Evolutionary conservation across 2,329 filamentous ascomycete genomes (phyloP).

Genomic region (Trichothecium roseum): DNA sequence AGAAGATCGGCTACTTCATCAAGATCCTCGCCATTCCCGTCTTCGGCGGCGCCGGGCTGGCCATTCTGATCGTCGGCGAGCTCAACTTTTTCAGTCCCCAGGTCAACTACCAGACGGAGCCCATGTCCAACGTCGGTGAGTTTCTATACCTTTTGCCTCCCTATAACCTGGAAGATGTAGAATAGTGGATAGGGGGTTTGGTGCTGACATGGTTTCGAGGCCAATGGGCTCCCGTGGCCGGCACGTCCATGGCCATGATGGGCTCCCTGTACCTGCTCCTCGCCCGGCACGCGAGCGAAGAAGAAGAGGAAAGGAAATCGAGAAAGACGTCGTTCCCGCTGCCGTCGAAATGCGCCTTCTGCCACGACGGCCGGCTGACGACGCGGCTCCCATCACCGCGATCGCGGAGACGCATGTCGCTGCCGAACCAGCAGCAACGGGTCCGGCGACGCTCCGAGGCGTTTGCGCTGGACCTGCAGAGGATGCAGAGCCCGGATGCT

Average conservation of each 20-base stretch:
- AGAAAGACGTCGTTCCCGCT: too few relatives aligned
- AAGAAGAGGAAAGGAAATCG: too few relatives aligned
- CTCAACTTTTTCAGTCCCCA: slow-evolving; percentile 51
- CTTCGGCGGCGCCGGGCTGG: slow-evolving; percentile 46
- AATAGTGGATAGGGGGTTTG: not conserved
- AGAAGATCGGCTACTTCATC: slow-evolving; percentile 41
- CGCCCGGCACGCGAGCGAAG: not conserved
- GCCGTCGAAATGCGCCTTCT: too few relatives aligned
- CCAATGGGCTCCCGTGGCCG: slow-evolving; percentile 19
- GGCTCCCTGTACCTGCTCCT: slow-evolving; percentile 7
- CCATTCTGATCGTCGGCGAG: slow-evolving; percentile 52
- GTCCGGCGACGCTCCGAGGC: too few relatives aligned
- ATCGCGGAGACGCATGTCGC: too few relatives aligned
- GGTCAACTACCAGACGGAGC: slow-evolving; percentile 49
- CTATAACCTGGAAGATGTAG: not conserved
- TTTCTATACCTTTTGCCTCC: slow-evolving; percentile 4
- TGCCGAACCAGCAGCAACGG: too few relatives aligned
- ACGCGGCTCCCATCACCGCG: too few relatives aligned
- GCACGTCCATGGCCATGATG: not conserved
- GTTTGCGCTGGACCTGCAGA: too few relatives aligned
- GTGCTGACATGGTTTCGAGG: slow-evolving; percentile 8
- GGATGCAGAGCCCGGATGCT: too few relatives aligned
- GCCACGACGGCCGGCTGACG: too few relatives aligned
- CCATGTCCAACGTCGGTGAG: slow-evolving; percentile 49
- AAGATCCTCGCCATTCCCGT: slow-evolving; percentile 47